phyloP scores from a whole-genome alignment of 176 grass and related monocot genomes.

The Calamus simplicifolius region DNA sequence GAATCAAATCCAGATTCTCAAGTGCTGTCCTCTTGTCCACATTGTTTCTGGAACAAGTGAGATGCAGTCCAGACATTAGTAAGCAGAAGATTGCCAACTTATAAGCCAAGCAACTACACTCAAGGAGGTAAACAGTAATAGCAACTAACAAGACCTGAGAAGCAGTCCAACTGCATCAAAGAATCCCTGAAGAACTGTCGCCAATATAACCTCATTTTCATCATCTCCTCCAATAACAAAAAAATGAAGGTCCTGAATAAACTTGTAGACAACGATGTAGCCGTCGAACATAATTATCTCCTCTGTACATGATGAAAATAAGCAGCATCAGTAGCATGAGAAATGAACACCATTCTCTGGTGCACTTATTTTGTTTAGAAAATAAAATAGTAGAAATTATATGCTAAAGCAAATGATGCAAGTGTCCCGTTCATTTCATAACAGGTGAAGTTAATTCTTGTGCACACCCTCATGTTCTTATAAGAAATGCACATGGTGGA shows the following conservation, averaged over 20 bases:
- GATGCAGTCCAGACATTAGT: neutral
- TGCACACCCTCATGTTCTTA: no score
- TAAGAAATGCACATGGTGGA: no score
- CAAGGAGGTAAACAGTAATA: no score
- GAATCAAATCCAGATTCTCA: conserved; percentile 88
- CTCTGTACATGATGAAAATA: conserved; percentile 32
- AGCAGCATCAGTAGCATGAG: no score
- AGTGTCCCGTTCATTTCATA: no score
- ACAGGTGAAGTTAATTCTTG: no score
- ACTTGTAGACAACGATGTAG: conserved; percentile 90
- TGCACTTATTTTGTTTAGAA: no score
- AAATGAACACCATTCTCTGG: no score
- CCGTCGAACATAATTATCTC: conserved; percentile 91
- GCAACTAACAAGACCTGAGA: conserved; percentile 44
- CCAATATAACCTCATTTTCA: conserved; percentile 92
- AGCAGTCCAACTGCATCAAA: conserved; percentile 71
- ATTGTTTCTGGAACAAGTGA: conserved; percentile 49
- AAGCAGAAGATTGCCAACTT: no score
- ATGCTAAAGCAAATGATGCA: no score
- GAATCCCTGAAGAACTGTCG: conserved; percentile 88
- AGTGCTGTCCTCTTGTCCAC: conserved; percentile 89
- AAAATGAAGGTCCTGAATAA: conserved; percentile 92
- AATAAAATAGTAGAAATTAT: no score
- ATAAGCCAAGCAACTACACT: no score
- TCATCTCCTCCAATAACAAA: conserved; percentile 93